These are phyloP conservation scores for Chenopodium quinoa DNA, from an alignment of 148 eudicot genomes.

Conservation along the genomic window DNA sequence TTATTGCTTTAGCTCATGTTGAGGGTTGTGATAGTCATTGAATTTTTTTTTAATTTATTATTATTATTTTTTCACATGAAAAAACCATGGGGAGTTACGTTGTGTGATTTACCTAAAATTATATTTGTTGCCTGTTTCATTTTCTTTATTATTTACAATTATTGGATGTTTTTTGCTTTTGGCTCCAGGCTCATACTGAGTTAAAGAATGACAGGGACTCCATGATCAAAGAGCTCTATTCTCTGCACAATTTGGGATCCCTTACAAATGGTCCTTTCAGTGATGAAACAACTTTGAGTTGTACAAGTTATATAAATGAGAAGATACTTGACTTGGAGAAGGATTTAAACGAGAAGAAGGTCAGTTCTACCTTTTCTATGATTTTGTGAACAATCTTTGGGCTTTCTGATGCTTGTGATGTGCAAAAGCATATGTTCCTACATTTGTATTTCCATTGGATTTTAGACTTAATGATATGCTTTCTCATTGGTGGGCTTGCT, in stretches of 20 bases:
- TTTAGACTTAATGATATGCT: background rate
- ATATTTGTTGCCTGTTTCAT: slow-evolving; percentile 9
- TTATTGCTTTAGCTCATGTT: background rate
- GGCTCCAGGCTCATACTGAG: slow-evolving; percentile 51
- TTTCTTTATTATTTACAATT: slow-evolving; percentile 1
- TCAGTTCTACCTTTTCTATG: slow-evolving; percentile 13
- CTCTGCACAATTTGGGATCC: slow-evolving; percentile 62
- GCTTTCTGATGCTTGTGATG: background rate
- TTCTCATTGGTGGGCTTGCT: background rate
- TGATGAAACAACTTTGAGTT: slow-evolving; percentile 57
- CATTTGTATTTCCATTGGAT: background rate
- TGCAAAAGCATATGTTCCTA: background rate
- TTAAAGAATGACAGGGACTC: slow-evolving; percentile 74
- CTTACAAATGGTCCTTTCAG: slow-evolving; percentile 55
- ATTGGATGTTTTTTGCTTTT: slow-evolving; percentile 14
- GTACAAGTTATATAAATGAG: slow-evolving; percentile 43
- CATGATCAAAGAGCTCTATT: slow-evolving; percentile 55
- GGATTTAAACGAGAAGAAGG: slow-evolving; percentile 78
- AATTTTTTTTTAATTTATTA: too few relatives aligned
- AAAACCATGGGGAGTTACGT: background rate
- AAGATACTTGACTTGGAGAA: slow-evolving; percentile 58
- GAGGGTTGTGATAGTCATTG: background rate
- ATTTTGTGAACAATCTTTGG: background rate
- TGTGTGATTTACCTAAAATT: background rate
- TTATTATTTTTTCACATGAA: too few relatives aligned